These are phyloP conservation scores for Stentor coeruleus DNA, from an alignment of 73 alveolate genomes.

Conservation along the genomic window DNA sequence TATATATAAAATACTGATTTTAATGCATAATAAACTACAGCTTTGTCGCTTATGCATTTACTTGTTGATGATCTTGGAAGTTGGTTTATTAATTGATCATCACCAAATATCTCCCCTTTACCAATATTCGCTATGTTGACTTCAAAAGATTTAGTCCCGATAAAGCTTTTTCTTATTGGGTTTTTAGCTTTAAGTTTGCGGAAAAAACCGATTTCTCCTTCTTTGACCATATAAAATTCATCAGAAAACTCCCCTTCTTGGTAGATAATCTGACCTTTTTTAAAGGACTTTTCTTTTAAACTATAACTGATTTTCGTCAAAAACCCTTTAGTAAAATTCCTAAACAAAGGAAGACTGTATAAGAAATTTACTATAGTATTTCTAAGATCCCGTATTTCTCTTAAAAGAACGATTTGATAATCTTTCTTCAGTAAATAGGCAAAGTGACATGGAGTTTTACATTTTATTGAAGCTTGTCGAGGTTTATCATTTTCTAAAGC, in stretches of 20 bases:
- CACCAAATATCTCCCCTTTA: conserved; percentile 9
- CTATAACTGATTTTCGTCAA: background rate
- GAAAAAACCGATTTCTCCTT: too few species aligned
- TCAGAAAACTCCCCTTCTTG: background rate
- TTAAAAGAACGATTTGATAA: background rate
- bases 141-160: too few species aligned
- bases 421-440: background rate
- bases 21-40: background rate
- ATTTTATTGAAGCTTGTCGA: background rate
- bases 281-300: background rate
- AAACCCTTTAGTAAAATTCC: background rate
- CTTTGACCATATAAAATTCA: background rate
- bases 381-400: background rate
- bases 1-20: background rate
- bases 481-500: background rate
- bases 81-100: background rate
- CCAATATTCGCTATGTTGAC: background rate
- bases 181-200: too few species aligned
- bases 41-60: background rate
- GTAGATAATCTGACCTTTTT: background rate
- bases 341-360: background rate
- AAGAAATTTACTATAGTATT: background rate
- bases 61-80: background rate
- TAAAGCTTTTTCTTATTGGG: too few species aligned
- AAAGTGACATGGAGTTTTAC: conserved; percentile 2